Conservation (phyloP, 2,329 filamentous ascomycete species). For the Colletotrichum eremochloae region DNA sequence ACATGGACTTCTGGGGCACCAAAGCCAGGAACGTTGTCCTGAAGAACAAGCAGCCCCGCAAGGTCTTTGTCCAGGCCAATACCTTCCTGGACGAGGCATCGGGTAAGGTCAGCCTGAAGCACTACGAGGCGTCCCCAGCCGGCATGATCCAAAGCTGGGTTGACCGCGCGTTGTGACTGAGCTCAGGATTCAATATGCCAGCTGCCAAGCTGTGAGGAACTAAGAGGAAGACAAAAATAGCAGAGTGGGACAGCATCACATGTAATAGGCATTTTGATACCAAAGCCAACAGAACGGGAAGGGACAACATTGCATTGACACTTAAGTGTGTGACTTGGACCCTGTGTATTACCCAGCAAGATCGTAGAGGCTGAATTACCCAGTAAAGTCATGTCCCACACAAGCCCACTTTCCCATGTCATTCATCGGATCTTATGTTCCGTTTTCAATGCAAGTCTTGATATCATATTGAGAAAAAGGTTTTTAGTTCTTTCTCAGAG, state of each 20-base stretch:
- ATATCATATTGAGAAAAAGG: not conserved
- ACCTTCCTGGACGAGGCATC: slow-evolving; percentile 78
- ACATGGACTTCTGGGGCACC: slow-evolving; percentile 84
- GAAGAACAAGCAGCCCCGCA: slow-evolving; percentile 83
- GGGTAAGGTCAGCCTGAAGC: slow-evolving; percentile 81
- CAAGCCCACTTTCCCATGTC: not conserved
- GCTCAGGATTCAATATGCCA: not conserved
- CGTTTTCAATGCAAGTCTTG: not conserved
- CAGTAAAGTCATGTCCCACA: not conserved
- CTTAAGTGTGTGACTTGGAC: not conserved
- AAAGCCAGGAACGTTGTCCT: slow-evolving; percentile 83
- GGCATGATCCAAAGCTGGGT: slow-evolving; percentile 89
- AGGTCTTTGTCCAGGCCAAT: slow-evolving; percentile 95
- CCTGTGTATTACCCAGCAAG: not conserved
- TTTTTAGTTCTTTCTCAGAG: not conserved
- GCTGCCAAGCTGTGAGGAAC: slow-evolving; percentile 18
- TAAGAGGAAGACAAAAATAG: not conserved
- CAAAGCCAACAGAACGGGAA: slow-evolving; percentile 9
- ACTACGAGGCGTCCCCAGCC: slow-evolving; percentile 85
- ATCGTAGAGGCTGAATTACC: not conserved
- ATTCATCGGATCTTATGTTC: too few relatives aligned
- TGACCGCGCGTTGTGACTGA: slow-evolving; percentile 62
- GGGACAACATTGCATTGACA: slow-evolving; percentile 1
- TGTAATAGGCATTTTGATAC: slow-evolving; percentile 32
- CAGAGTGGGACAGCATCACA: slow-evolving; percentile 10